Evolutionary conservation across 352 stramenopile genomes (phyloP).

Genomic region (Globisporangium solare): DNA sequence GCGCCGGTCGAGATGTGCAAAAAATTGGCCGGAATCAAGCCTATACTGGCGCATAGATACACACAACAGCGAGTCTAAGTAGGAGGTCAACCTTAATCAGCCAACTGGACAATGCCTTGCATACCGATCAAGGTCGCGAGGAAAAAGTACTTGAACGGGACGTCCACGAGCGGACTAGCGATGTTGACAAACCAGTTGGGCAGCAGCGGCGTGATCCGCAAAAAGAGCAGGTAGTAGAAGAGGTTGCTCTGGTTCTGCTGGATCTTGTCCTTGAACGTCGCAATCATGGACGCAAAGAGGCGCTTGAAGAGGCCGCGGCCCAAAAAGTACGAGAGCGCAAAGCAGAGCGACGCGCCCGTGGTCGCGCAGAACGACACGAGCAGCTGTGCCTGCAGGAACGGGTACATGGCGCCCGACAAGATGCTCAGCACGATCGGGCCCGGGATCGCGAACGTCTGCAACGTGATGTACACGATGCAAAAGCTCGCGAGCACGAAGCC

Average conservation of each 20-base stretch:
- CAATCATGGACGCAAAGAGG: slow-evolving; percentile 69
- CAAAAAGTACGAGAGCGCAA: slow-evolving; percentile 82
- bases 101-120: background rate
- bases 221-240: slow-evolving; percentile 89
- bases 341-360: slow-evolving; percentile 77
- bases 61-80: background rate
- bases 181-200: slow-evolving; percentile 92
- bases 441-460: slow-evolving; percentile 88
- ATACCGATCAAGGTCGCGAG: slow-evolving; percentile 72
- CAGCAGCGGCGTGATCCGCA: slow-evolving; percentile 82
- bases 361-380: slow-evolving; percentile 84
- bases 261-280: slow-evolving; percentile 79
- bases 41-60: slow-evolving; percentile 11
- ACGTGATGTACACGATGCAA: slow-evolving; percentile 79
- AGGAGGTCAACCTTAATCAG: background rate
- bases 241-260: slow-evolving; percentile 78
- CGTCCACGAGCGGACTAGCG: slow-evolving; percentile 75
- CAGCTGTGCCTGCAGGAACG: slow-evolving; percentile 69
- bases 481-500: slow-evolving; percentile 76
- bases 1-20: slow-evolving; percentile 81
- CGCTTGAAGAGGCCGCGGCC: slow-evolving; percentile 69
- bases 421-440: slow-evolving; percentile 86
- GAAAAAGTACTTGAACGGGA: slow-evolving; percentile 85
- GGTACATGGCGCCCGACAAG: slow-evolving; percentile 84
- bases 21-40: slow-evolving; percentile 77